Conservation (phyloP, 2,329 filamentous ascomycete genomes). For the Drechslerella stenobrocha region DNA sequence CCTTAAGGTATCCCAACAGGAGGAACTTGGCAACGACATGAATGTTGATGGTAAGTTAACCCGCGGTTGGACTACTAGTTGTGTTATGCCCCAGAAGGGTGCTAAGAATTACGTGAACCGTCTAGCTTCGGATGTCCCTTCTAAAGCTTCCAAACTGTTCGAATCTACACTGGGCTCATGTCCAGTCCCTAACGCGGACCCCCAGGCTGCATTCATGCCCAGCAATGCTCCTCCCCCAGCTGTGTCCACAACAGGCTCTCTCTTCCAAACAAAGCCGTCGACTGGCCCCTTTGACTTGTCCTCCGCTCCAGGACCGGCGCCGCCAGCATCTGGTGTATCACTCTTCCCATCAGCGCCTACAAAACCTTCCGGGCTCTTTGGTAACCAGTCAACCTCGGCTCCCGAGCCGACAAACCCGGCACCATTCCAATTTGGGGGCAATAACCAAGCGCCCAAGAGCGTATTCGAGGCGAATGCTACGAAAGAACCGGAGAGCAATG, state of each 20-base stretch:
- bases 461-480: conserved; percentile 18
- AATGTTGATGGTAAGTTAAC: conserved; percentile 22
- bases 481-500: conserved; percentile 14
- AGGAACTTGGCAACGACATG: conserved; percentile 11
- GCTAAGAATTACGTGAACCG: neutral
- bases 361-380: conserved; percentile 24
- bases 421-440: conserved; percentile 26
- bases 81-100: neutral
- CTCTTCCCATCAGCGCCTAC: conserved; percentile 14
- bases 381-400: neutral
- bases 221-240: neutral
- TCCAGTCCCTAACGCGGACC: neutral
- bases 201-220: neutral
- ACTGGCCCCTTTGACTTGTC: conserved; percentile 20
- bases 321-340: conserved; percentile 1
- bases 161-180: conserved; percentile 23
- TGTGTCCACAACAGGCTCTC: neutral
- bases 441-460: conserved; percentile 14
- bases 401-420: conserved; percentile 9
- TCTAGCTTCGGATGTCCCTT: conserved; percentile 6
- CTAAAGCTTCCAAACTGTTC: conserved; percentile 35
- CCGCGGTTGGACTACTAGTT: no score
- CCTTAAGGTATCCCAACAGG: conserved; percentile 18
- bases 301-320: neutral
- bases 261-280: conserved; percentile 24